These are phyloP conservation scores for Lactarius psammicola DNA, from an alignment of 768 basidiomycete genomes.

Conservation along the genomic window DNA sequence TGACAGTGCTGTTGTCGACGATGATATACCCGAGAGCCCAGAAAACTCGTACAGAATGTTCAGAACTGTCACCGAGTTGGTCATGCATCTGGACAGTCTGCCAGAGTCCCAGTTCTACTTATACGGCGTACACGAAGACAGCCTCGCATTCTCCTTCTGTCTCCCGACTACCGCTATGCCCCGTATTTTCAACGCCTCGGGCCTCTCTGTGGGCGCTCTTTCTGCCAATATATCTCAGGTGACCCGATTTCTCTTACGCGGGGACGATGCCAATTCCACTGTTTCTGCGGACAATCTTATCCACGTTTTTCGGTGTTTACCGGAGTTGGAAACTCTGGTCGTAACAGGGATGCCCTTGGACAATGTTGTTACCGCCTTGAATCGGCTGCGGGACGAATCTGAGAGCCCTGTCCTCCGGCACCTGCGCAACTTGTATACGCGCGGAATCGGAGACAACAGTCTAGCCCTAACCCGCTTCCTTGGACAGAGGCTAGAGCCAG, in stretches of 20 bases:
- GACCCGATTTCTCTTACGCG: slow-evolving; percentile 19
- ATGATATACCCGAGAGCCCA: slow-evolving; percentile 21
- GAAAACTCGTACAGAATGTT: slow-evolving; percentile 16
- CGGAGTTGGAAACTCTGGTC: slow-evolving; percentile 21
- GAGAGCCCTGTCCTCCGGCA: slow-evolving; percentile 12
- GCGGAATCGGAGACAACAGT: slow-evolving; percentile 18
- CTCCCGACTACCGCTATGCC: slow-evolving; percentile 19
- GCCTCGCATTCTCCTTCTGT: slow-evolving; percentile 18
- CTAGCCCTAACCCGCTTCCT: slow-evolving; percentile 18
- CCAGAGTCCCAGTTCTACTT: slow-evolving; percentile 24
- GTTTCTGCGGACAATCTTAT: slow-evolving; percentile 18
- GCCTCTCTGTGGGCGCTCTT: slow-evolving; percentile 16
- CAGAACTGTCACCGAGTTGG: slow-evolving; percentile 17
- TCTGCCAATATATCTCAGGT: slow-evolving; percentile 21
- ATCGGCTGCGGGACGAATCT: slow-evolving; percentile 20
- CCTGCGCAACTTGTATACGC: slow-evolving; percentile 17
- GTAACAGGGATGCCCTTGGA: slow-evolving; percentile 23
- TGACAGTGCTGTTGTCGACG: slow-evolving; percentile 23
- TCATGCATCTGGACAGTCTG: slow-evolving; percentile 24
- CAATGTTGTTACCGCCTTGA: slow-evolving; percentile 19
- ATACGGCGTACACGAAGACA: slow-evolving; percentile 19
- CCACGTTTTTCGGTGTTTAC: slow-evolving; percentile 19
- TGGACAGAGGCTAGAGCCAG: slow-evolving; percentile 24
- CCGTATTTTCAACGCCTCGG: slow-evolving; percentile 8
- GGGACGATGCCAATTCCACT: slow-evolving; percentile 20